These are phyloP conservation scores for Salix suchowensis DNA, from an alignment of 345 rosid genomes.

Conservation along the genomic window DNA sequence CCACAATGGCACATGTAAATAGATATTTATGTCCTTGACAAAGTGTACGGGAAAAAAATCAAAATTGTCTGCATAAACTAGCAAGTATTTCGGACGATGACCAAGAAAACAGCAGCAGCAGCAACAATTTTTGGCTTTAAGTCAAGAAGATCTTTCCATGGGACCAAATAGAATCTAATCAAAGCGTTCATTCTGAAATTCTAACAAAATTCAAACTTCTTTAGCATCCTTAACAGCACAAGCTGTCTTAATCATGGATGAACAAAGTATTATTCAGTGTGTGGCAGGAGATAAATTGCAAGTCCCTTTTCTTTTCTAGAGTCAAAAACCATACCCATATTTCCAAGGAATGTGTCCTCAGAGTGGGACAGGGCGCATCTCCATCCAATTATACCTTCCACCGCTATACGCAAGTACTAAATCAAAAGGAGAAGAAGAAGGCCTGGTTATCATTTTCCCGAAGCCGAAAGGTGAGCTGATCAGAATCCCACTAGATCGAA, in stretches of 20 bases:
- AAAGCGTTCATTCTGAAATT: neutral
- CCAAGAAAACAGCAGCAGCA: neutral
- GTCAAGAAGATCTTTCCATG: neutral
- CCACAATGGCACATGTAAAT: neutral
- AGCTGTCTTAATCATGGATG: conserved; percentile 15
- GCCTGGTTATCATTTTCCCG: neutral
- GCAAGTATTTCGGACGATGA: conserved; percentile 5
- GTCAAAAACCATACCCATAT: conserved; percentile 17
- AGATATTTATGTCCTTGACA: too few species aligned
- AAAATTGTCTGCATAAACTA: neutral
- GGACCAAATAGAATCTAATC: conserved; percentile 9
- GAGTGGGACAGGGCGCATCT: conserved; percentile 29
- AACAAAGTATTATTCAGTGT: conserved; percentile 3
- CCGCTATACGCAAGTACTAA: neutral
- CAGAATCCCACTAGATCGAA: conserved; percentile 2
- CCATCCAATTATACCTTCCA: conserved; percentile 7
- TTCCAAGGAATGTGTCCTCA: conserved; percentile 19
- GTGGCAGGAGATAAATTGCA: neutral
- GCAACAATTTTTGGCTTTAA: neutral
- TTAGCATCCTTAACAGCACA: neutral
- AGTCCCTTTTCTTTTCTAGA: neutral
- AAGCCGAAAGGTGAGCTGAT: conserved; percentile 14
- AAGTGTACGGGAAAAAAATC: neutral
- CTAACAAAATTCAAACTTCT: neutral
- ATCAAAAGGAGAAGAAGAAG: neutral